Evolutionary conservation across 257 asterid genomes (phyloP).

Genomic region (Plantago elongata): DNA sequence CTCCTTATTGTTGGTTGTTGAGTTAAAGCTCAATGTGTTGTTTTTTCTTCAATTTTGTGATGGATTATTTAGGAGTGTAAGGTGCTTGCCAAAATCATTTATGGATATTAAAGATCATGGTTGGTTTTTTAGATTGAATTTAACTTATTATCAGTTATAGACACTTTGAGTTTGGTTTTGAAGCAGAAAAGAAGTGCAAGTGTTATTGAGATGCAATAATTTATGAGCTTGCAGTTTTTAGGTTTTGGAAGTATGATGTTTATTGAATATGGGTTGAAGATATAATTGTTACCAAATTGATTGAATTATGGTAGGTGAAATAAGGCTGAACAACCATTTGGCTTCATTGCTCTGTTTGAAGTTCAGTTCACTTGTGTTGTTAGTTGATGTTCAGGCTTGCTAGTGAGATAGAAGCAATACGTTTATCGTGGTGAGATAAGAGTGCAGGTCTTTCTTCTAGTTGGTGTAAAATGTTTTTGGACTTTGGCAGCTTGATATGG

Average conservation of each 20-base stretch:
- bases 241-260: no score
- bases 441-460: neutral
- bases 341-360: no score
- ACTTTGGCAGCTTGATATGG: constrained; percentile 9
- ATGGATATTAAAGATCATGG: constrained; percentile 23
- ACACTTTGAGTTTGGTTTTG: constrained; percentile 16
- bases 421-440: no score
- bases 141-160: constrained; percentile 18
- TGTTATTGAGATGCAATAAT: no score
- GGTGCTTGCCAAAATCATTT: constrained; percentile 21
- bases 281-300: no score
- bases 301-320: no score
- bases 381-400: constrained; percentile 6
- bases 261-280: no score
- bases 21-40: constrained; percentile 6
- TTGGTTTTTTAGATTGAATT: constrained; percentile 28
- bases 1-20: constrained; percentile 29
- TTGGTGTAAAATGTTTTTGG: constrained; percentile 1
- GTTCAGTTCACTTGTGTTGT: no score
- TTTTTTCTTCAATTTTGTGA: constrained; percentile 16
- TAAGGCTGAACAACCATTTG: neutral
- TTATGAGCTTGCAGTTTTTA: no score
- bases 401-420: no score
- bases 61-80: neutral
- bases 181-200: constrained; percentile 5